phyloP scores from a whole-genome alignment of 2,329 filamentous ascomycete genomes.

The Macrophomina tecta region DNA sequence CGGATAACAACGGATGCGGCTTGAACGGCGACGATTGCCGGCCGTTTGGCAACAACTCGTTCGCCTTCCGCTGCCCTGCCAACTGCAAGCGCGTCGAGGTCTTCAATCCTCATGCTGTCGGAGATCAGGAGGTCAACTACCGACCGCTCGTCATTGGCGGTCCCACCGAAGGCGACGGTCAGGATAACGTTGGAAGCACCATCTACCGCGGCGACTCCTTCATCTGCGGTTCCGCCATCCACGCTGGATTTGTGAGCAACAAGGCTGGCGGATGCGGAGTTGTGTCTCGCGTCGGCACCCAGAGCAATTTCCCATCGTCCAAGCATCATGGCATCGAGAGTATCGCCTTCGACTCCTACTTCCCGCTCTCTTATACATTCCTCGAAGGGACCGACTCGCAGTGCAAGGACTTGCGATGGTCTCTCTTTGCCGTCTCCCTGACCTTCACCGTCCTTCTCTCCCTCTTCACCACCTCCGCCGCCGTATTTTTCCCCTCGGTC shows the following conservation, averaged over 20 bases:
- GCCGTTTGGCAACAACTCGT: constrained; percentile 72
- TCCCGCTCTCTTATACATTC: constrained; percentile 87
- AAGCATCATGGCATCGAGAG: constrained; percentile 77
- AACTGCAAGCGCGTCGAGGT: constrained; percentile 71
- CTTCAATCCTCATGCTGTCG: constrained; percentile 76
- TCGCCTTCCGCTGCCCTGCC: constrained; percentile 77
- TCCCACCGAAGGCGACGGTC: constrained; percentile 46
- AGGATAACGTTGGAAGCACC: constrained; percentile 52
- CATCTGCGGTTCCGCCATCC: constrained; percentile 83
- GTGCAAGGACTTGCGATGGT: constrained; percentile 82
- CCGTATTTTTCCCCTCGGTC: constrained; percentile 81
- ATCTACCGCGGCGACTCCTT: constrained; percentile 89
- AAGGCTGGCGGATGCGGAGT: constrained; percentile 81
- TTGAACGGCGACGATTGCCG: constrained; percentile 76
- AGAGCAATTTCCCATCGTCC: constrained; percentile 67
- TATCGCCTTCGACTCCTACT: constrained; percentile 82
- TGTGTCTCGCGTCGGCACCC: constrained; percentile 73
- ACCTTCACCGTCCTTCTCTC: constrained; percentile 79
- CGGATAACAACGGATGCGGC: constrained; percentile 72
- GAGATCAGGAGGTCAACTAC: constrained; percentile 67
- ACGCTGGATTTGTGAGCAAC: constrained; percentile 78
- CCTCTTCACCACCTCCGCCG: constrained; percentile 78
- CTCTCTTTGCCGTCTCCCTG: constrained; percentile 79
- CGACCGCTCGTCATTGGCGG: constrained; percentile 62
- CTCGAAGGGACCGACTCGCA: constrained; percentile 68